A percentile compares a stretch with the other conserved stretches of the same genome.
These are phyloP conservation scores for Debaryomyces maramus DNA, from an alignment of 805 yeast genomes.

Conservation along the genomic window DNA sequence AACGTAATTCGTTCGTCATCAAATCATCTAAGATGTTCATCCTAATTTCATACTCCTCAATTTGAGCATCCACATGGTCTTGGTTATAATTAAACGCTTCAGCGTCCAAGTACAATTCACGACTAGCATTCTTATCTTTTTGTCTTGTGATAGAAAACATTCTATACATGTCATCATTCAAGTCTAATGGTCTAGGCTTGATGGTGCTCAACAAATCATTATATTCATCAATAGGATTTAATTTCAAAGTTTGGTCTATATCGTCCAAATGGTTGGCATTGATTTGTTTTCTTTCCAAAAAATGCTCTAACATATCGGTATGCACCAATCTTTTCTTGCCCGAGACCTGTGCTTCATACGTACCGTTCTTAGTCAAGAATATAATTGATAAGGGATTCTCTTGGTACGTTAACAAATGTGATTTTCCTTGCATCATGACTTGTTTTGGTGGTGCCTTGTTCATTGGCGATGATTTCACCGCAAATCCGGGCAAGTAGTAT, in stretches of 20 bases:
- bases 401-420: constrained; percentile 38
- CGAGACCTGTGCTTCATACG: constrained; percentile 31
- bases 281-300: constrained; percentile 19
- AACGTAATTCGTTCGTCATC: constrained; percentile 12
- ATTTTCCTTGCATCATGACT: constrained; percentile 42
- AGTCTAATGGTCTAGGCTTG: constrained; percentile 22
- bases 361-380: constrained; percentile 38
- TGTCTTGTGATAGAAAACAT: constrained; percentile 25
- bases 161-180: constrained; percentile 22
- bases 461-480: constrained; percentile 28
- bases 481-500: constrained; percentile 43
- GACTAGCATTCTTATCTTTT: constrained; percentile 17
- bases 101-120: constrained; percentile 23
- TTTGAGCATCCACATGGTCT: constrained; percentile 25
- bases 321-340: constrained; percentile 29
- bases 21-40: constrained; percentile 10
- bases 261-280: constrained; percentile 19
- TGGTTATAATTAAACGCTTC: constrained; percentile 26
- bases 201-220: constrained; percentile 19
- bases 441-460: constrained; percentile 33
- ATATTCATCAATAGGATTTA: constrained; percentile 36
- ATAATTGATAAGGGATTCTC: constrained; percentile 41
- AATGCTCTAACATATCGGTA: constrained; percentile 37
- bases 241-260: constrained; percentile 11
- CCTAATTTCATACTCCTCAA: constrained; percentile 21